phyloP scores from a whole-genome alignment of 192 early-diverging fungal genomes.

The Umbelopsis vinacea region DNA sequence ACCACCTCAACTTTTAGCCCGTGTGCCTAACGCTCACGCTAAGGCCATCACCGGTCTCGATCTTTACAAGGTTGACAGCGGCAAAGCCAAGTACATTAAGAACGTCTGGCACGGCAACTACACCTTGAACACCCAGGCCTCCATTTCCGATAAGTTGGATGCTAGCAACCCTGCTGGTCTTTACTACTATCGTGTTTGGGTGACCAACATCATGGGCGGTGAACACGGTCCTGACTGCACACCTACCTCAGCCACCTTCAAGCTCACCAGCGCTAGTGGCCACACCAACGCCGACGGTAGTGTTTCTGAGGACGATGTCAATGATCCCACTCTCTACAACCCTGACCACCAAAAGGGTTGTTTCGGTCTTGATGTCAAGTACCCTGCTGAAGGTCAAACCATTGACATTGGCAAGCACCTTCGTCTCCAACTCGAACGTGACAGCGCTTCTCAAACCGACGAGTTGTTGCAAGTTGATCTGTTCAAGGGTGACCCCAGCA shows the following conservation, averaged over 20 bases:
- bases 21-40: constrained; percentile 16
- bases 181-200: constrained; percentile 47
- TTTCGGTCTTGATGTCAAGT: constrained; percentile 36
- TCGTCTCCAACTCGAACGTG: constrained; percentile 28
- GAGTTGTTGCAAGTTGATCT: constrained; percentile 30
- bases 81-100: constrained; percentile 33
- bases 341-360: constrained; percentile 34
- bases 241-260: constrained; percentile 39
- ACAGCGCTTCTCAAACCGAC: constrained; percentile 35
- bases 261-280: constrained; percentile 25
- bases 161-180: constrained; percentile 31
- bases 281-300: constrained; percentile 33
- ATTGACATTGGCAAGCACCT: constrained; percentile 28
- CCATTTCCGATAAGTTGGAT: constrained; percentile 31
- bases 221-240: constrained; percentile 41
- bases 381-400: constrained; percentile 25
- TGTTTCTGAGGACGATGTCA: constrained; percentile 15
- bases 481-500: constrained; percentile 28
- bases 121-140: constrained; percentile 27
- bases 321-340: constrained; percentile 32
- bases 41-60: constrained; percentile 42
- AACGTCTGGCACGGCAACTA: constrained; percentile 38
- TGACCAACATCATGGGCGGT: constrained; percentile 35
- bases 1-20: constrained; percentile 2
- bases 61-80: constrained; percentile 13